Evolutionary conservation across 805 yeast genomes (phyloP).

Genomic region (Komagataella pastoris): DNA sequence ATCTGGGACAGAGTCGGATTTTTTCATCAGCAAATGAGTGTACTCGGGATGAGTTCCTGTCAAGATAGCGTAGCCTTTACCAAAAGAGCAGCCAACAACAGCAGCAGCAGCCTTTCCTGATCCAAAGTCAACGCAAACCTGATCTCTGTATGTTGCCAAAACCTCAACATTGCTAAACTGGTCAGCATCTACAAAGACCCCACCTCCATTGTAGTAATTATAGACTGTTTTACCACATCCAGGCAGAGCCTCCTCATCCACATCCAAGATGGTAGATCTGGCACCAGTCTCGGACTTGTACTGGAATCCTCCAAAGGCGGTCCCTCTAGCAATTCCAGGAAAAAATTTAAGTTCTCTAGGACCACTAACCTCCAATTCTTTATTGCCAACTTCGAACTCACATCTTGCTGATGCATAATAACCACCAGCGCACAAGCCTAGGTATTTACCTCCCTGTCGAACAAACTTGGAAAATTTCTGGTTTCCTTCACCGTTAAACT

Average conservation of each 20-base stretch:
- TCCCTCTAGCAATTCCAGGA: slow-evolving; percentile 76
- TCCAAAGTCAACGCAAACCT: slow-evolving; percentile 31
- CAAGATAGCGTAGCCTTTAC: slow-evolving; percentile 64
- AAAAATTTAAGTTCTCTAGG: slow-evolving; percentile 69
- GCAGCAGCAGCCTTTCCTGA: slow-evolving; percentile 41
- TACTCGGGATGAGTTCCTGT: slow-evolving; percentile 90
- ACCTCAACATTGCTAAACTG: slow-evolving; percentile 49
- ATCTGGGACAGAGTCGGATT: slow-evolving; percentile 8
- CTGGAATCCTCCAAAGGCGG: slow-evolving; percentile 67
- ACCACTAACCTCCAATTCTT: slow-evolving; percentile 70
- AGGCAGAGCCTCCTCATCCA: slow-evolving; percentile 19
- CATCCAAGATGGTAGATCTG: slow-evolving; percentile 34
- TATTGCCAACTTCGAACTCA: slow-evolving; percentile 75
- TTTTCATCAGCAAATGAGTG: slow-evolving; percentile 35
- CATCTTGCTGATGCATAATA: slow-evolving; percentile 65
- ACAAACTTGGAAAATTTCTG: slow-evolving; percentile 48
- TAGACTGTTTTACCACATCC: slow-evolving; percentile 8
- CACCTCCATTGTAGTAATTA: slow-evolving; percentile 82
- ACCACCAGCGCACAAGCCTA: slow-evolving; percentile 95
- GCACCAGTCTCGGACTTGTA: slow-evolving; percentile 75
- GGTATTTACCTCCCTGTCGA: slow-evolving; percentile 62
- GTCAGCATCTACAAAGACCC: slow-evolving; percentile 67
- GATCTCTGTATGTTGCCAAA: slow-evolving; percentile 53
- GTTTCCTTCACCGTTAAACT: slow-evolving; percentile 61
- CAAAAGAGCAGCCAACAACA: slow-evolving; percentile 51